Conservation (phyloP, 495 filamentous ascomycete species). For the Echria macrotheca region DNA sequence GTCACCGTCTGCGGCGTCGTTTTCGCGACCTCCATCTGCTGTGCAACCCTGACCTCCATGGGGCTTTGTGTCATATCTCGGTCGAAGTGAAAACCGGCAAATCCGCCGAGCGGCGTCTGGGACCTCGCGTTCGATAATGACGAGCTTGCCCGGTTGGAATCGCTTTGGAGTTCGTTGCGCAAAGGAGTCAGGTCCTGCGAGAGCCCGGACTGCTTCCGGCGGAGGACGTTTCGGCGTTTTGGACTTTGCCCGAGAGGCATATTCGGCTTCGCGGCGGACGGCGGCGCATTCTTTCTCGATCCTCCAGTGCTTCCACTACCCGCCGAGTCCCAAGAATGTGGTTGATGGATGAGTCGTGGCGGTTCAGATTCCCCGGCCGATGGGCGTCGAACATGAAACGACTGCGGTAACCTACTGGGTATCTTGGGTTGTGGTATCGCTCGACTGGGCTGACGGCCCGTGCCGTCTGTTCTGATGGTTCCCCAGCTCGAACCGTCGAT, state of each 20-base stretch:
- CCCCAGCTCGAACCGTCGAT: slow-evolving; percentile 17
- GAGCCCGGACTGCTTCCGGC: slow-evolving; percentile 45
- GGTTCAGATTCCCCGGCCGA: slow-evolving; percentile 20
- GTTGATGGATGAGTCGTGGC: slow-evolving; percentile 26
- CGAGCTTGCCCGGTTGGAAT: slow-evolving; percentile 33
- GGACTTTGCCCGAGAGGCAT: slow-evolving; percentile 16
- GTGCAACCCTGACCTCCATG: slow-evolving; percentile 30
- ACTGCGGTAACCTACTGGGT: slow-evolving; percentile 34
- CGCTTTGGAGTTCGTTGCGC: slow-evolving; percentile 28
- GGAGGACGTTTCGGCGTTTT: slow-evolving; percentile 36
- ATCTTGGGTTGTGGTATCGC: slow-evolving; percentile 28
- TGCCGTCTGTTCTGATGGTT: slow-evolving; percentile 19
- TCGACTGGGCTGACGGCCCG: slow-evolving; percentile 20
- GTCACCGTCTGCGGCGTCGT: slow-evolving; percentile 29
- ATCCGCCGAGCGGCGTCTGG: slow-evolving; percentile 26
- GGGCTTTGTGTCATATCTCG: slow-evolving; percentile 36
- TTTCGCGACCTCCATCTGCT: slow-evolving; percentile 29
- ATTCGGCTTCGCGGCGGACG: slow-evolving; percentile 14
- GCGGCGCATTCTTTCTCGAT: slow-evolving; percentile 8
- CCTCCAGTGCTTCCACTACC: slow-evolving; percentile 15
- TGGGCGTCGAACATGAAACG: slow-evolving; percentile 22
- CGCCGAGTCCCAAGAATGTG: slow-evolving; percentile 26
- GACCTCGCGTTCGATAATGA: slow-evolving; percentile 35
- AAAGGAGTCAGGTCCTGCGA: slow-evolving; percentile 29
- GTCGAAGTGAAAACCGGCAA: slow-evolving; percentile 26